These are phyloP conservation scores for Hortiboletus campestris DNA, from an alignment of 768 basidiomycete genomes.

Conservation along the genomic window DNA sequence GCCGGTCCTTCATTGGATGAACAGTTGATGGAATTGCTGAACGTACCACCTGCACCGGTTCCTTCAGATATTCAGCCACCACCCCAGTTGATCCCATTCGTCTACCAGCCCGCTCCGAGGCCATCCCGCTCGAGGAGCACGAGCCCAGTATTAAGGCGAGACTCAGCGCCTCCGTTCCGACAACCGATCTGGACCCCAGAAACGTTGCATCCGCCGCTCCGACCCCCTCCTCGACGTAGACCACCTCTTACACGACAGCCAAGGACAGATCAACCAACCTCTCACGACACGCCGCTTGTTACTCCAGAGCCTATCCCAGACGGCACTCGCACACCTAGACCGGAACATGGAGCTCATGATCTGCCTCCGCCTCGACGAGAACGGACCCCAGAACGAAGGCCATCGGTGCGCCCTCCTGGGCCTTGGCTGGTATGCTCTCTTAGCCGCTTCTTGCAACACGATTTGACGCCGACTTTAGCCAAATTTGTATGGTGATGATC, in stretches of 20 bases:
- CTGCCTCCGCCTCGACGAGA: slow-evolving; percentile 13
- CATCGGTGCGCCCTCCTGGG: slow-evolving; percentile 21
- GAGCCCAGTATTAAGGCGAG: slow-evolving; percentile 34
- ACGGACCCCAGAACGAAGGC: slow-evolving; percentile 22
- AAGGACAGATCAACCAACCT: background rate
- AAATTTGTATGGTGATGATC: slow-evolving; percentile 15
- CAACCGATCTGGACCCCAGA: slow-evolving; percentile 24
- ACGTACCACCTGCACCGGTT: slow-evolving; percentile 41
- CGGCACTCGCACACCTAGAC: slow-evolving; percentile 6
- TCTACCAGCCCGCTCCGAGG: slow-evolving; percentile 48
- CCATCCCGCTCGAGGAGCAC: slow-evolving; percentile 40
- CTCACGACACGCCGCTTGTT: slow-evolving; percentile 3
- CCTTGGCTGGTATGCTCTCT: slow-evolving; percentile 19
- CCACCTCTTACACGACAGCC: slow-evolving; percentile 5
- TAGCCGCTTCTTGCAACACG: background rate
- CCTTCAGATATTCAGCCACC: slow-evolving; percentile 44
- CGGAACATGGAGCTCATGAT: background rate
- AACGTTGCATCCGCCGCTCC: slow-evolving; percentile 8
- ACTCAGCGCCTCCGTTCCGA: slow-evolving; percentile 29
- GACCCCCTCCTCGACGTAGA: slow-evolving; percentile 5
- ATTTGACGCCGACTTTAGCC: slow-evolving; percentile 20
- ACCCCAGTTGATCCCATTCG: slow-evolving; percentile 53
- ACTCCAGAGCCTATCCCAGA: slow-evolving; percentile 8
- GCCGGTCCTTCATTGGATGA: slow-evolving; percentile 55
- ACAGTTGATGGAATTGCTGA: slow-evolving; percentile 58